Conservation (phyloP, 805 yeast species). For the Lipomyces sp. region DNA sequence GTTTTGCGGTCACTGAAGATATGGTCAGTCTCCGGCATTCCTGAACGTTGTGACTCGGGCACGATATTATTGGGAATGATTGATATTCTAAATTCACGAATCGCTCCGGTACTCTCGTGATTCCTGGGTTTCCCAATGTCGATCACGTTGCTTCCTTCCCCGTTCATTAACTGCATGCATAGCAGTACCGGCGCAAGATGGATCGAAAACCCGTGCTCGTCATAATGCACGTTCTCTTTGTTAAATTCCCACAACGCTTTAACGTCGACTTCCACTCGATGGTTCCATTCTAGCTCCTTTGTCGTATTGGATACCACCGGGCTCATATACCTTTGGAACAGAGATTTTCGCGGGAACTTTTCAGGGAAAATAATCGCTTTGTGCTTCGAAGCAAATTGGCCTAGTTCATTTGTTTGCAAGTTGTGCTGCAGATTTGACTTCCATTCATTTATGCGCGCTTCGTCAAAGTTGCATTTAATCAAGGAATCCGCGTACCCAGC, state of each 20-base stretch:
- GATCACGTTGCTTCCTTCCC: neutral
- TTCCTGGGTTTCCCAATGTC: neutral
- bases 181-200: conserved; percentile 1
- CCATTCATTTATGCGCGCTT: conserved; percentile 17
- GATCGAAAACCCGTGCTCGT: neutral
- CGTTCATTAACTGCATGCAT: neutral
- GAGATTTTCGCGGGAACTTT: conserved; percentile 14
- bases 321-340: conserved; percentile 8
- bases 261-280: neutral
- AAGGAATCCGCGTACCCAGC: conserved; percentile 29
- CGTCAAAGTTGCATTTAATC: conserved; percentile 2
- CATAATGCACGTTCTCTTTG: neutral
- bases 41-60: no score
- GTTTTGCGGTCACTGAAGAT: no score
- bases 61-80: no score
- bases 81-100: conserved; percentile 7
- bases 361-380: conserved; percentile 18
- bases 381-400: conserved; percentile 11
- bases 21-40: no score
- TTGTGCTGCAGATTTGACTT: conserved; percentile 12
- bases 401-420: conserved; percentile 11
- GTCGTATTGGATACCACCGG: conserved; percentile 14
- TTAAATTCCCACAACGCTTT: neutral
- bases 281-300: neutral
- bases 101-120: neutral